Evolutionary conservation across 2,329 filamentous ascomycete genomes (phyloP).

Genomic region (Fusarium illudens): DNA sequence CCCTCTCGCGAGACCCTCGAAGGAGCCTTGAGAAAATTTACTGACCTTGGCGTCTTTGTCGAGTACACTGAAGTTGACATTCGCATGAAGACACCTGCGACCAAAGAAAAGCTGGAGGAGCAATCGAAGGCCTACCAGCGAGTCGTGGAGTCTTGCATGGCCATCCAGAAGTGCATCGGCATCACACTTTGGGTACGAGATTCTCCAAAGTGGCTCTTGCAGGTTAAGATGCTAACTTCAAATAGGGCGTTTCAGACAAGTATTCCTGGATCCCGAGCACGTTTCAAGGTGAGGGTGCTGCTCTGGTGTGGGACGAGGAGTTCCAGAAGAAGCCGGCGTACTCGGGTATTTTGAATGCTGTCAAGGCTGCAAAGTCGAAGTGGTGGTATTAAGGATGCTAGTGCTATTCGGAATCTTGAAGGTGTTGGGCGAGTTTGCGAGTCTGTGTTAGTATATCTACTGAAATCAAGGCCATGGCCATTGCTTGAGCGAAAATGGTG

Average conservation of each 20-base stretch:
- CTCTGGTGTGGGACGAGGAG: constrained; percentile 23
- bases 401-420: background rate
- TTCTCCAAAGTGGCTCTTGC: no score
- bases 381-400: background rate
- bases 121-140: constrained; percentile 53
- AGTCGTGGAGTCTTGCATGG: constrained; percentile 40
- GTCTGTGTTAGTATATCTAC: background rate
- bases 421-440: background rate
- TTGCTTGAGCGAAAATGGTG: no score
- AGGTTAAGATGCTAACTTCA: constrained; percentile 4
- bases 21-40: constrained; percentile 52
- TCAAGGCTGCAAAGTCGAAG: background rate
- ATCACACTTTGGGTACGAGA: constrained; percentile 42
- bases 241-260: constrained; percentile 38
- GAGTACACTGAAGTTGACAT: constrained; percentile 64
- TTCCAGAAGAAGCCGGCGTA: constrained; percentile 24
- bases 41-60: constrained; percentile 55
- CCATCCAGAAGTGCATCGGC: constrained; percentile 40
- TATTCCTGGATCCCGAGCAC: constrained; percentile 38
- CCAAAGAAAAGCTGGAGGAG: constrained; percentile 47
- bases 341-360: background rate
- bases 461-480: no score
- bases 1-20: constrained; percentile 43
- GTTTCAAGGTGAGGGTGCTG: constrained; percentile 36
- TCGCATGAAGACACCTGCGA: constrained; percentile 52